phyloP scores from a whole-genome alignment of 2,329 filamentous ascomycete genomes.

The Verticillium dahliae region DNA sequence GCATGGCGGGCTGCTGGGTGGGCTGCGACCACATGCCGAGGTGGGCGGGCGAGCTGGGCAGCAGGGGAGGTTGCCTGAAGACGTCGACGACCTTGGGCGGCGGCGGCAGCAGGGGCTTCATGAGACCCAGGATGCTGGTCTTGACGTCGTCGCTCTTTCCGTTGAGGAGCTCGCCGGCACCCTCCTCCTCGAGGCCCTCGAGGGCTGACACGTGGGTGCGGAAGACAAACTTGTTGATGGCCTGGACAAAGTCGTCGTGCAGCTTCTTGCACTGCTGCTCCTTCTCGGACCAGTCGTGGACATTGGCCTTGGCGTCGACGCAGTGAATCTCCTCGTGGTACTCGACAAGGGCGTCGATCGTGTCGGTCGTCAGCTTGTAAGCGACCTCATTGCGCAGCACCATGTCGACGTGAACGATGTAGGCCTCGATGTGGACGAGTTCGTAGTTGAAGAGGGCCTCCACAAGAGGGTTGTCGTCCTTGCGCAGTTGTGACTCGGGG shows the following conservation, averaged over 20 bases:
- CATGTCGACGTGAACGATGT: conserved; percentile 99
- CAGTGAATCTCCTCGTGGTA: conserved; percentile 97
- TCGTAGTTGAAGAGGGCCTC: conserved; percentile 91
- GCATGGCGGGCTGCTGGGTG: conserved; percentile 56
- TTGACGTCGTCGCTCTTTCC: conserved; percentile 94
- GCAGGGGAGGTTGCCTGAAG: conserved; percentile 75
- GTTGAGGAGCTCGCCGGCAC: conserved; percentile 84
- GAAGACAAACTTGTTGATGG: conserved; percentile 95
- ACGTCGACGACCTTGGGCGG: conserved; percentile 86
- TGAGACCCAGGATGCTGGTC: conserved; percentile 73
- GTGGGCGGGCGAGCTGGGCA: conserved; percentile 72
- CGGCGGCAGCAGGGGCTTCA: conserved; percentile 79
- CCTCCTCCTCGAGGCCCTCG: conserved; percentile 94
- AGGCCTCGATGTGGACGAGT: conserved; percentile 89
- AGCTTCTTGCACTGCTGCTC: conserved; percentile 94
- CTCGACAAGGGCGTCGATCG: conserved; percentile 87
- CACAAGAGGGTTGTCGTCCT: conserved; percentile 73
- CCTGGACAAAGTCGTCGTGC: conserved; percentile 93
- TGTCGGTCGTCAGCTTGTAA: conserved; percentile 93
- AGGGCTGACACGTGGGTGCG: conserved; percentile 81
- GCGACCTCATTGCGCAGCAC: conserved; percentile 95
- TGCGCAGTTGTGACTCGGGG: conserved; percentile 75
- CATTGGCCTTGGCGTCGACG: conserved; percentile 79
- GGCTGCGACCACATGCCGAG: conserved; percentile 68
- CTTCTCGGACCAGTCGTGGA: conserved; percentile 95